Evolutionary conservation across 495 filamentous ascomycete species (phyloP), one percentile per base, ranked within the genome.

Genomic region (Darksidea phi): DNA sequence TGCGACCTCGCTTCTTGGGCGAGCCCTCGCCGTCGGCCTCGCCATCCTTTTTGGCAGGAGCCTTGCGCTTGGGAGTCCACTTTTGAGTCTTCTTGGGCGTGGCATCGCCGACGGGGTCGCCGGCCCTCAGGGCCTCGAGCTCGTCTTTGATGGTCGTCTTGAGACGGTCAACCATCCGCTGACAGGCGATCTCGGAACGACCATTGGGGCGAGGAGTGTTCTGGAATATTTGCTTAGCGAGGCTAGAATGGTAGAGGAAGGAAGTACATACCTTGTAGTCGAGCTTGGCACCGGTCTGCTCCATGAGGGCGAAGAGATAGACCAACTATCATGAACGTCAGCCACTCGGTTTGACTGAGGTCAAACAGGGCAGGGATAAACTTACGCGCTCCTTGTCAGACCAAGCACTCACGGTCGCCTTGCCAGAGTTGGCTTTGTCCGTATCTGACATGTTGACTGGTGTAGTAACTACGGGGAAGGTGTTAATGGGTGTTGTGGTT

Each of bases 1-100:
- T 20, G 26, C 58, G 58, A 8, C 58, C 49, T 2, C 59, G 59
- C 51, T 62, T 62, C 58, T 54, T 61, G 25, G 59, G 59, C 11
- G 28, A 24, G 5, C 13, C 51, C 5, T 62, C 52, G 1, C 12
- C 13, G 8, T 53, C 58, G 15, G 21, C 57, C 3, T 47, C 37
- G 15, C 45, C 57, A 13, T 54, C 57, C 2, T 37, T 24, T 8
- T 32, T 41, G 20, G 32, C 24, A 24, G 38, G 21, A 13, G 23
- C 34, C 28, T 49, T 49, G 13, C 51, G 41, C 45, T 62, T 62
- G 2, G 55, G 55, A 7, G 54, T 57, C 17, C 6, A 38, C 17
- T 49, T 50, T 1, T 48, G 58, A 7, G 41, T 42, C n/a, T 38
- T 18, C 3, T 41, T 24, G 42, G n/a, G 12, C 7, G 48, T 38